Base-by-base conservation (phyloP, 495 filamentous ascomycete genomes). In the Talaromyces borbonicus region DNA sequence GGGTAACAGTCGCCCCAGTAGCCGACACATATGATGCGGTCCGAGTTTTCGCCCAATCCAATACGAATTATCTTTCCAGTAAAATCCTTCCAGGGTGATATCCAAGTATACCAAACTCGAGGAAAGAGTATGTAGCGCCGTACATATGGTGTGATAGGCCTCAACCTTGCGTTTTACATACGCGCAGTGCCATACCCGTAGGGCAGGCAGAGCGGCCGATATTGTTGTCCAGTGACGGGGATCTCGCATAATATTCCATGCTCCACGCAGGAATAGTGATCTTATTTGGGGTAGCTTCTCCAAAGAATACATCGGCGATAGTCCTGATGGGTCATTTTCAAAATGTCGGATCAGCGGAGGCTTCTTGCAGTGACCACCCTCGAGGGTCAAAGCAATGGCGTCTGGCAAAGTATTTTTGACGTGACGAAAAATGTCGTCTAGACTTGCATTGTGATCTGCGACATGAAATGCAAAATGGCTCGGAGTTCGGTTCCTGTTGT, bases 191-290 rank as follows among this genome's bases (percentile, higher is more conserved):
- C 79, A 83, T 52, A 84, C 82, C n/a, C 69, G 69, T 14, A 85
- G 53, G 27, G 72, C 74, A 5, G 83, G 83, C 37, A 87, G 52
- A 8, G 81, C 81, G 23, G 61, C 61, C 12, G 69, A 61, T 36
- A 87, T 71, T 47, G 63, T 67, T 44, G 68, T 60, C 58, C 81
- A 85, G 61, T 85, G 78, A n/a, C 71, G 66, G 9, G 72, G 58
- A n/a, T 75, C 66, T 38, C 82, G 71, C 55, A 85, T 80, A 24
- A 87, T 70, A 52, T 85, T 87, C 83, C 83, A 87, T 44, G 84
- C 76, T 4, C 82, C 81, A 52, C 81, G 83, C 62, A 81, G 77
- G 41, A 85, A 74, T 27, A 87, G 71, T 0, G 79, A 83, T 42
- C 69, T 66, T 20, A 80, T 68, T 9, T 66, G 56, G 3, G 69